phyloP scores from a whole-genome alignment of 352 stramenopile species.

The Phytopythium ostracodes region DNA sequence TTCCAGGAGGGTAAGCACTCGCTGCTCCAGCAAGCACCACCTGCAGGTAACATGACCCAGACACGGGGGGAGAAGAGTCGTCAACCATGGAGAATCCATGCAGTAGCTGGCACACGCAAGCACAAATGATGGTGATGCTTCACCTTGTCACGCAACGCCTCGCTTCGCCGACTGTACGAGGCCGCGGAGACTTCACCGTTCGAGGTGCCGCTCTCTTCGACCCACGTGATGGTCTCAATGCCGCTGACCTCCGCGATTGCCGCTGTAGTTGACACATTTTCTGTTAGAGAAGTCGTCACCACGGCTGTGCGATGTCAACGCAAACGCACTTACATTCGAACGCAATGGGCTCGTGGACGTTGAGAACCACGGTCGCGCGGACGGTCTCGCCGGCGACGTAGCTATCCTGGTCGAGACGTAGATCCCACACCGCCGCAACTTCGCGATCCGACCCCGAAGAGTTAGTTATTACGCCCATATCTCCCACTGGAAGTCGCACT shows the following conservation, averaged over 20 bases:
- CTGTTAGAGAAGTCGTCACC: background rate
- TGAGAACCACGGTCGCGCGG: background rate
- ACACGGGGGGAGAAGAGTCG: too few species aligned
- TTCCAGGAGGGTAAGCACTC: conserved; percentile 8
- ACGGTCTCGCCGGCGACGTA: conserved; percentile 5
- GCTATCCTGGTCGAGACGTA: background rate
- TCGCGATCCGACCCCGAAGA: background rate
- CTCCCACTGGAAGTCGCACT: too few species aligned
- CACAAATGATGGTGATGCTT: background rate
- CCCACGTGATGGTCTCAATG: conserved; percentile 1
- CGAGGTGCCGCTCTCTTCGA: background rate
- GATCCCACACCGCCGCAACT: background rate
- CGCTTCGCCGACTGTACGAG: conserved; percentile 4
- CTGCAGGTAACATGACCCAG: background rate
- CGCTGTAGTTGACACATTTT: background rate
- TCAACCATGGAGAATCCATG: too few species aligned
- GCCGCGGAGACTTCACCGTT: background rate
- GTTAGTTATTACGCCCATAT: background rate
- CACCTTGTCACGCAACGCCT: conserved; percentile 1
- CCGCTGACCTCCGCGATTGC: background rate
- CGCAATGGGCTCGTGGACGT: background rate
- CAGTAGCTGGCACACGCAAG: background rate
- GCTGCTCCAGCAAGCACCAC: background rate
- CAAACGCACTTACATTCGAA: background rate
- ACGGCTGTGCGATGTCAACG: background rate